These are phyloP conservation scores for Coleophoma cylindrospora DNA, from an alignment of 2,329 filamentous ascomycete species.

Conservation along the genomic window DNA sequence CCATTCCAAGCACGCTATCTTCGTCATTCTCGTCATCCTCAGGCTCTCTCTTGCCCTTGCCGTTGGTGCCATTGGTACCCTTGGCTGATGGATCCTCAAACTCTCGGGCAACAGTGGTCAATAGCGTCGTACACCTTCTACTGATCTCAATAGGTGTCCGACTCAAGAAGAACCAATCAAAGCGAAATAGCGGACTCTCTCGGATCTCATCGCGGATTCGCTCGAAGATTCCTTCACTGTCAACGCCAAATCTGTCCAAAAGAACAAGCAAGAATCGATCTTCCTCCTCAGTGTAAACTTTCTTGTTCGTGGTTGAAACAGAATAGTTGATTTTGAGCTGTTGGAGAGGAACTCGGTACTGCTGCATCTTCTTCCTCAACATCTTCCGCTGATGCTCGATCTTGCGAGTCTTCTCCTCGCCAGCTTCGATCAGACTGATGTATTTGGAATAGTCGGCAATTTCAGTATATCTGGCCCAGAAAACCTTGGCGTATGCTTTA, in stretches of 20 bases:
- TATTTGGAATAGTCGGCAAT: constrained; percentile 87
- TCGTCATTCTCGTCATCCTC: constrained; percentile 84
- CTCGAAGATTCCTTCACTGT: constrained; percentile 86
- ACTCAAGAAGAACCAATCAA: constrained; percentile 99
- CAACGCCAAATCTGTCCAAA: constrained; percentile 86
- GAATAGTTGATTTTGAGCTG: constrained; percentile 99
- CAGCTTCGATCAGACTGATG: constrained; percentile 83
- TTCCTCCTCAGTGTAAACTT: constrained; percentile 98
- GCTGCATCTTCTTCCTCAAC: constrained; percentile 89
- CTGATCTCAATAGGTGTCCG: constrained; percentile 90
- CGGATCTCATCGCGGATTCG: constrained; percentile 96
- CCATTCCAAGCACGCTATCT: constrained; percentile 71
- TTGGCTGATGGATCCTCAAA: constrained; percentile 65
- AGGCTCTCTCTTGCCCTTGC: constrained; percentile 67
- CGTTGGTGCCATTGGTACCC: constrained; percentile 53
- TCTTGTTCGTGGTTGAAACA: constrained; percentile 98
- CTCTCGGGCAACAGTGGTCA: constrained; percentile 92
- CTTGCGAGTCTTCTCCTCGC: constrained; percentile 84
- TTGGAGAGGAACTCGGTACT: constrained; percentile 95
- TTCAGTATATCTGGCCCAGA: constrained; percentile 93
- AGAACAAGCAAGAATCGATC: constrained; percentile 93
- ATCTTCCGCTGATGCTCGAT: constrained; percentile 91
- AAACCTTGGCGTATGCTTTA: constrained; percentile 86
- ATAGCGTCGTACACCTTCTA: constrained; percentile 85
- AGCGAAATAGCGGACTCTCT: constrained; percentile 89